Base-by-base conservation (phyloP, 2,329 filamentous ascomycete genomes). In the Sclerotinia subarctica region DNA sequence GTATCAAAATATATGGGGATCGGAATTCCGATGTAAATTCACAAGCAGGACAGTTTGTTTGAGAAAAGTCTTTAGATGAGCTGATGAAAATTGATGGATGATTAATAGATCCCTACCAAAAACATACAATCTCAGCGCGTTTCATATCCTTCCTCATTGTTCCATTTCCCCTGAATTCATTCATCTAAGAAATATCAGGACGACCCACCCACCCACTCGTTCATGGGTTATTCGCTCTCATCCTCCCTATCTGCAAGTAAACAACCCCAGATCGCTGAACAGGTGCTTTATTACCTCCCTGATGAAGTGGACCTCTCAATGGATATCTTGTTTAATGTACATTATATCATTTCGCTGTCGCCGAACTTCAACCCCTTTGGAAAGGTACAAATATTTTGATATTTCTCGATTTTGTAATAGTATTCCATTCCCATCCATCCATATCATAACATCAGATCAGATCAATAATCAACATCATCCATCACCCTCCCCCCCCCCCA, bases 361-460 rank as follows among this genome's bases (percentile, higher is more conserved):
- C 11, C 26, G 29, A 42, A 3, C 19, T 24, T 47, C 21, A 38
- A 38, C n/a, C 24, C 24, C 24, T 17, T 4, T 26, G 2, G 1
- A 47, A 57, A 65, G 4, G 32, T 66, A 66, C n/a, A 66, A 21
- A 46, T 59, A 66, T 47, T n/a, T 46, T 21, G 35, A 4, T n/a
- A 19, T 19, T 66, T 26, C 26, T 58, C 52, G 2, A 15, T 24
- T 11, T 13, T 21, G 4, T 5, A 49, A n/a, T 2, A 5, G 1
- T 5, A 3, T 26, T 42, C 11, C 56, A 51, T 63, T 29, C 35
- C 8, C 38, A 54, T 29, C 32, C 15, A 13, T 38, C 52, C 44
- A 32, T 44, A 10, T 21, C 10, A 5, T 32, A 35, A 17, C n/a
- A 42, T 42, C n/a, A 4, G 7, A 10, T 19, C 24, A 24, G 19